These are phyloP conservation scores for Debaryomyces tyrocola DNA, from an alignment of 805 yeast genomes.

Conservation along the genomic window DNA sequence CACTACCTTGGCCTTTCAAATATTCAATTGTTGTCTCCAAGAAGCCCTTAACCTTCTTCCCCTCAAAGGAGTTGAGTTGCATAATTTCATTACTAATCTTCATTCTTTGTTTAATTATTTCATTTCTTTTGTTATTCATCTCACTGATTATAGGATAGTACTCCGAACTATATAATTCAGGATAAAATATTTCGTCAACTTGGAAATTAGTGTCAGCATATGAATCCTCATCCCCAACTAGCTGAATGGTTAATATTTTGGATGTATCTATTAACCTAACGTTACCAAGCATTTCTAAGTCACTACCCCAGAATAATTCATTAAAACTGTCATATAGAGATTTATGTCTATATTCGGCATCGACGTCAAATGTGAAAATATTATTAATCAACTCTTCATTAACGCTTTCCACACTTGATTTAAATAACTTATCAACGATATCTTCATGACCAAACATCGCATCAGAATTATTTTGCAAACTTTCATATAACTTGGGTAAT, in stretches of 20 bases:
- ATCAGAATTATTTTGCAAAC: constrained; percentile 2
- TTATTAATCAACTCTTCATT: constrained; percentile 24
- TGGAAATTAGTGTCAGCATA: constrained; percentile 18
- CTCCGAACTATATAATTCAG: constrained; percentile 31
- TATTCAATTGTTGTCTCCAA: constrained; percentile 21
- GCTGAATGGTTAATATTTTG: constrained; percentile 30
- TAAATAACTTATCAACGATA: constrained; percentile 16
- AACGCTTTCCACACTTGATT: constrained; percentile 27
- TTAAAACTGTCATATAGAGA: constrained; percentile 33
- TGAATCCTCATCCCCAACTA: constrained; percentile 26
- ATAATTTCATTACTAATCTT: constrained; percentile 25
- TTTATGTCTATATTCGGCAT: constrained; percentile 23
- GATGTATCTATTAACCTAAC: constrained; percentile 28
- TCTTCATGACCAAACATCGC: constrained; percentile 9
- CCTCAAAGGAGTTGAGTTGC: constrained; percentile 38
- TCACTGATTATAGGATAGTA: constrained; percentile 19
- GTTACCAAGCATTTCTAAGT: constrained; percentile 26
- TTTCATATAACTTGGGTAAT: constrained; percentile 6
- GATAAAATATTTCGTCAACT: constrained; percentile 33
- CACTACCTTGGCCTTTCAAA: constrained; percentile 15
- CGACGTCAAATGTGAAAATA: constrained; percentile 32
- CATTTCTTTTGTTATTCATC: constrained; percentile 16
- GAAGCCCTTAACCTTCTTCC: constrained; percentile 32
- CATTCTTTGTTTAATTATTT: constrained; percentile 15
- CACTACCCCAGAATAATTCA: constrained; percentile 37